Evolutionary conservation across 768 basidiomycete species (phyloP), one percentile per base, ranked within the genome.

Genomic region (Tricholoma terreum): DNA sequence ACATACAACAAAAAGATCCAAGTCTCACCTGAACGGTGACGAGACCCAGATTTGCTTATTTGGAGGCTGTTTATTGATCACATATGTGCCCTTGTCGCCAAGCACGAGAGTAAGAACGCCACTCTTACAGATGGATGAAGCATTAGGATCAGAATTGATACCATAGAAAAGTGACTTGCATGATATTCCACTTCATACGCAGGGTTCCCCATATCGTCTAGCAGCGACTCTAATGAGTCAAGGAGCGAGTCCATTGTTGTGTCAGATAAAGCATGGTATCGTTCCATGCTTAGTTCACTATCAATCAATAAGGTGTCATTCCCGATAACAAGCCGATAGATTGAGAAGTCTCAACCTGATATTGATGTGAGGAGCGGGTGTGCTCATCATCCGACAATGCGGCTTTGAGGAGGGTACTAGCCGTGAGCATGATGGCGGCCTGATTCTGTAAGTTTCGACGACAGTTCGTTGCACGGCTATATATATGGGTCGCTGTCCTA

Each of bases 31-130:
- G 62, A 84, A 69, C 0, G 94, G 94, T 8, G 90, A 93, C 5
- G 92, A 94, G 19, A 97, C 77, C 94, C 94, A 97, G 63, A 96
- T 95, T 68, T 97, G 94, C 74, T 92, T 93, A 69, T 97, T 97
- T 6, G 94, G 94, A 10, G 94, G 94, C 69, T 97, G 94, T 77
- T 96, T 97, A 74, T 97, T 96, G 73, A 97, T 87, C 33, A 95
- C 94, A 73, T 96, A 97, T 10, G 90, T 95, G 12, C 92, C 93
- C 55, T 85, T 75, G 36, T 79, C 74, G 27, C 87, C 93, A 15
- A 95, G 77, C 52, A 77, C 78, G 46, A 96, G 81, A 1, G 94
- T 96, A 31, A 97, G 70, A 30, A 97, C 94, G 14, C 94, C 94
- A 64, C 88, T 86, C 94, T 96, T 69, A 3, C 12, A 24, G 12